Evolutionary conservation across 2,329 filamentous ascomycete genomes (phyloP), one percentile per base, ranked within the genome.

Genomic region (Diaporthe capsici): DNA sequence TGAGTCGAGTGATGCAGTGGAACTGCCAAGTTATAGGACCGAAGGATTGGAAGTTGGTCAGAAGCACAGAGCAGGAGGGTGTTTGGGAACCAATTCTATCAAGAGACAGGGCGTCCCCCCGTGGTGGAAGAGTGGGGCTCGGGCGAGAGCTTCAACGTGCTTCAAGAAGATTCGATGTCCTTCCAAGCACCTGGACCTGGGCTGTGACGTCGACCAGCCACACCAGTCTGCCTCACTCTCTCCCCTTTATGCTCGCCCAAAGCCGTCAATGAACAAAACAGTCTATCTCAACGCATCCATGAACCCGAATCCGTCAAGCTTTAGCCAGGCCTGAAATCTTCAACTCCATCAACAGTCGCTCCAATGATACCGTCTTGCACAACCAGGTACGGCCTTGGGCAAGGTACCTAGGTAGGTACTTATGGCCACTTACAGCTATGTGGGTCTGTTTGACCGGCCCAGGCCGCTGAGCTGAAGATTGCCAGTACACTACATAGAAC

Each of bases 91-190:
- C 65, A 55, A 70, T 70, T 70, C 65, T 42, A 55, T 49, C 65
- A 67, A 61, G 61, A 76, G 51, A 58, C 65, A 55, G 49, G 47
- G 55, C 72, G 58, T 72, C 51, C 49, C 49, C 28, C 49, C 31
- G 47, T 34, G 65, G 39, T 55, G 47, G 25, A 71, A 76, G 74
- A 76, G 75, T 72, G 65, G 65, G 65, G 65, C 49, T 42, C 65
- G 65, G 49, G 65, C 65, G 65, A 70, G 34, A 70, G 65, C 65
- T 70, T 70, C 65, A 68, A 68, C 65, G 68, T 57, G 49, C 68
- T 76, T 76, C 74, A 75, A 68, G 75, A 75, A 76, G 73, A 75
- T 76, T 76, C 75, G 75, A 76, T 70, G 73, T 12, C 44, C 55
- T 68, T 72, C 58, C 67, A 28, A 63, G 49, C 31, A 65, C 34